phyloP scores from a whole-genome alignment of 257 asterid species.

The Ehretia macrophylla region DNA sequence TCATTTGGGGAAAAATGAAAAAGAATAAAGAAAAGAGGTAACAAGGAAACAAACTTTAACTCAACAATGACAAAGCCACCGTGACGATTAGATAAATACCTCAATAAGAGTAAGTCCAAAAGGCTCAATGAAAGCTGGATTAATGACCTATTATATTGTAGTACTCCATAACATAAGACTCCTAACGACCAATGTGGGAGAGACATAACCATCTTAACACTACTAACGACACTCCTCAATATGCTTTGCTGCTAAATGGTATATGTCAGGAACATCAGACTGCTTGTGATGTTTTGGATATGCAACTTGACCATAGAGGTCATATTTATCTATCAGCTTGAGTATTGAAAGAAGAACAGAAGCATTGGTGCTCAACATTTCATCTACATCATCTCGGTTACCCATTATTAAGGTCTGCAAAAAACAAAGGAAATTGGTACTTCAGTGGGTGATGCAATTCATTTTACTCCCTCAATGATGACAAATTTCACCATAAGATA shows the following conservation, averaged over 20 bases:
- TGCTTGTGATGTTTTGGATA: conserved; percentile 99
- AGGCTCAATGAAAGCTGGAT: conserved; percentile 98
- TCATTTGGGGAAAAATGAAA: conserved; percentile 16
- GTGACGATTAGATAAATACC: conserved; percentile 36
- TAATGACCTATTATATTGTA: no score
- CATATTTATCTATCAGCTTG: conserved; percentile 88
- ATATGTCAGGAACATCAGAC: conserved; percentile 88
- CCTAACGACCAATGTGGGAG: no score
- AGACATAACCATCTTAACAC: no score
- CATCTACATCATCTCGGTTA: conserved; percentile 92
- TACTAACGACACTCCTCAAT: no score
- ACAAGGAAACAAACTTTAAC: conserved; percentile 1
- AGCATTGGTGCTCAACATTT: conserved; percentile 86
- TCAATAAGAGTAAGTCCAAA: conserved; percentile 98
- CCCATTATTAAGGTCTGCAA: conserved; percentile 96
- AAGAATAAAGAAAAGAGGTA: conserved; percentile 5
- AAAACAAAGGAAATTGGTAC: conserved; percentile 12
- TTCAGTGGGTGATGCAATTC: background rate
- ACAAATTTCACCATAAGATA: background rate
- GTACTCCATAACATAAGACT: no score
- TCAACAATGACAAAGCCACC: background rate
- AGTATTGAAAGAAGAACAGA: conserved; percentile 91
- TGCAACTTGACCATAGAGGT: conserved; percentile 99
- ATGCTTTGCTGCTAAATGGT: conserved; percentile 89
- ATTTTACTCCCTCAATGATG: background rate